Evolutionary conservation across 2,329 filamentous ascomycete genomes (phyloP).

Genomic region (Sclerotinia spermophila): DNA sequence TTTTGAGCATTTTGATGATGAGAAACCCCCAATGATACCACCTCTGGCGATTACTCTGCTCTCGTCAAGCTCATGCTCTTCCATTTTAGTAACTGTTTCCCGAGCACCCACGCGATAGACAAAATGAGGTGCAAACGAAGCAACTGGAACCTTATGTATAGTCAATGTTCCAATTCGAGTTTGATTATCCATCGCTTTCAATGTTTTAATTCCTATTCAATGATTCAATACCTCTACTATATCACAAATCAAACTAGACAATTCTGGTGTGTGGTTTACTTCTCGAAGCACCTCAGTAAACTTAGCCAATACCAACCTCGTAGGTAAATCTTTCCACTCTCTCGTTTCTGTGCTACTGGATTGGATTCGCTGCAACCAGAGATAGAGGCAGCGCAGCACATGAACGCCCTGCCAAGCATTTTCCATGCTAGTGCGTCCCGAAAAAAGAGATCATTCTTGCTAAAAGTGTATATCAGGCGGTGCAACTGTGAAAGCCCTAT

Average conservation of each 20-base stretch:
- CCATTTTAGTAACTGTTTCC: background rate
- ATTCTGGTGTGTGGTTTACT: too few species aligned
- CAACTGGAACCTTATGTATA: too few species aligned
- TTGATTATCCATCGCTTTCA: too few species aligned
- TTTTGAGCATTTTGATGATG: background rate
- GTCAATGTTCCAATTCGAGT: too few species aligned
- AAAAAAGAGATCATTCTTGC: constrained; percentile 10
- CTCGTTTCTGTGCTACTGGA: background rate
- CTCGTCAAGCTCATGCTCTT: background rate
- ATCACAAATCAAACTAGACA: too few species aligned
- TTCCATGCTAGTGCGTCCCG: background rate
- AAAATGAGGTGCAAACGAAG: too few species aligned
- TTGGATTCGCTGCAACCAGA: background rate
- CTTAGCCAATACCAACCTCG: background rate
- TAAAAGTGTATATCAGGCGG: constrained; percentile 8
- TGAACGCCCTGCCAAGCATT: constrained; percentile 4
- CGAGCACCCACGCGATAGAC: too few species aligned
- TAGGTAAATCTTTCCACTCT: background rate
- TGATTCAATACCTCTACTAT: too few species aligned
- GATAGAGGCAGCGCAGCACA: background rate
- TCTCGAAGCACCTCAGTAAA: too few species aligned
- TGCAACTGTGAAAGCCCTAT: background rate
- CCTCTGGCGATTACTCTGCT: background rate
- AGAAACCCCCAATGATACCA: background rate
- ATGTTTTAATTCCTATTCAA: too few species aligned